Conservation (phyloP, 306 rosid genomes). For the Glycine tomentella region DNA sequence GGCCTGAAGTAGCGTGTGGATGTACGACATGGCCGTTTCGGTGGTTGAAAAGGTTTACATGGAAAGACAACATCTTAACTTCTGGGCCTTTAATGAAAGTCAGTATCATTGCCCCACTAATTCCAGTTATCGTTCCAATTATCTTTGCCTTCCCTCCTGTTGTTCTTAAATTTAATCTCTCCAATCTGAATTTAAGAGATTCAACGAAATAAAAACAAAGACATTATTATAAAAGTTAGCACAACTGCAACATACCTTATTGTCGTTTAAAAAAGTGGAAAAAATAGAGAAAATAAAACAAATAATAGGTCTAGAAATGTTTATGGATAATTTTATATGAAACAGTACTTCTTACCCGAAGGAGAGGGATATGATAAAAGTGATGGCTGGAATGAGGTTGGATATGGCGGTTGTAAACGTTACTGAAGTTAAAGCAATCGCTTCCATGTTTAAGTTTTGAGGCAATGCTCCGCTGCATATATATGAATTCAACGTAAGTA, state of each 20-base stretch:
- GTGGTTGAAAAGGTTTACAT: constrained; percentile 42
- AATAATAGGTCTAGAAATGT: neutral
- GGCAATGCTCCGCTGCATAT: constrained; percentile 63
- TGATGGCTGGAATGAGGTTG: constrained; percentile 67
- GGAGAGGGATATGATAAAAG: constrained; percentile 60
- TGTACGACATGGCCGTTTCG: neutral
- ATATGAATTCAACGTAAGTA: neutral
- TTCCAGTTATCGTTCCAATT: constrained; percentile 50
- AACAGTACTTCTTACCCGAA: constrained; percentile 48
- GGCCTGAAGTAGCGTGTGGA: neutral
- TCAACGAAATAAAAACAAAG: neutral
- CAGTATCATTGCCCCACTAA: constrained; percentile 61
- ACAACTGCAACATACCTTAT: too few relatives aligned
- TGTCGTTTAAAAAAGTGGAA: too few relatives aligned
- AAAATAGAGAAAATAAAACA: too few relatives aligned
- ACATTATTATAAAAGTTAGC: neutral
- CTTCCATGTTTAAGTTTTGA: constrained; percentile 61
- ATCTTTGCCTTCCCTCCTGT: constrained; percentile 54
- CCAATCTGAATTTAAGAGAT: constrained; percentile 29
- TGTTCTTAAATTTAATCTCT: constrained; percentile 43
- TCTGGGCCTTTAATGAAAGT: constrained; percentile 51
- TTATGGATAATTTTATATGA: neutral
- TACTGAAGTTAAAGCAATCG: constrained; percentile 60
- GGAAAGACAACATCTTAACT: constrained; percentile 42
- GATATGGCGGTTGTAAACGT: constrained; percentile 66